Evolutionary conservation across 2,329 filamentous ascomycete genomes (phyloP), one percentile per base, ranked within the genome.

Genomic region (Alternaria rosae): DNA sequence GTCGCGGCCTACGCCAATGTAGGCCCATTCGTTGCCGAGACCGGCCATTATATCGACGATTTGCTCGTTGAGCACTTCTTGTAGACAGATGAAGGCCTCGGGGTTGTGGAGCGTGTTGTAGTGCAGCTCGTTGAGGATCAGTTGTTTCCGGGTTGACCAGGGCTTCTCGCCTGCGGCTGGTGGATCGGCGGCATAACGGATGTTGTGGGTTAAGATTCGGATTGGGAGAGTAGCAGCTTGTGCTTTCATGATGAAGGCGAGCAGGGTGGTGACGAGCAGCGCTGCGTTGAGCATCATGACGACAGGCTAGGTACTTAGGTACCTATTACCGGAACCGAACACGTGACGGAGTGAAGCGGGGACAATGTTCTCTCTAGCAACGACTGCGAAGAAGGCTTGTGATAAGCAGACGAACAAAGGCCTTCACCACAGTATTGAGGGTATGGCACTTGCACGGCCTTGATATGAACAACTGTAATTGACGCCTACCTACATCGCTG

Each of bases 1-100:
- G 59, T 91, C 86, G 23, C 90, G 86, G 9, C 89, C 91, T 2
- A 87, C 84, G 25, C 91, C 90, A 51, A 92, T 84, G 67, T 88
- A 84, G 0, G 80, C 75, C 90, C 90, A 92, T 21, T 67, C 57
- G 3, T 47, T 47, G 51, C 88, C 88, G 2, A 92, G 80, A 0
- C 80, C 79, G 6, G 68, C 57, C 48, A 87, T 80, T 51, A 92
- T 83, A 66, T 92, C 89, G 11, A 80, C 53, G 6, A 92, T 79
- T 71, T 92, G 91, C 4, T 75, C 71, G 70, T 88, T 79, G 6
- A 92, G 84, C 7, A 87, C 88, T 80, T 92, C 91, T 75, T 93
- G 91, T 13, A 92, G 82, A 60, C 89, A 91, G 54, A 92, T 80
- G 67, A 93, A 87, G 4, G 84, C 69, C 53, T 84, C 81, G 3